Evolutionary conservation across 2,329 filamentous ascomycete species (phyloP).

Genomic region (Alternaria gansuensis): DNA sequence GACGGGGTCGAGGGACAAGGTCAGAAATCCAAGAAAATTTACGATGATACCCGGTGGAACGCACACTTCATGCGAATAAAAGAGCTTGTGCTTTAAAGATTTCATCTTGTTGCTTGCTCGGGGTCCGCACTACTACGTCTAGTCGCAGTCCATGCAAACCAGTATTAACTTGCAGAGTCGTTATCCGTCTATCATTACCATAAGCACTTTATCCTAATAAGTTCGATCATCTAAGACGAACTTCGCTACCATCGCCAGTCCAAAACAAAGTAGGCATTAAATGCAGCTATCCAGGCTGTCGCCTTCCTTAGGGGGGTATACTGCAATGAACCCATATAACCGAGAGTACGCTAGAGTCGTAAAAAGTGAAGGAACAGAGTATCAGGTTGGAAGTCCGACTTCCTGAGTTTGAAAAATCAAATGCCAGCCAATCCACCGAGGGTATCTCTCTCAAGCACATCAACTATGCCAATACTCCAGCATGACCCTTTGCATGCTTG

Average conservation of each 20-base stretch:
- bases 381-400: slow-evolving; percentile 9
- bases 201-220: background rate
- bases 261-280: slow-evolving; percentile 18
- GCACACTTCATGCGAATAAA: slow-evolving; percentile 5
- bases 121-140: background rate
- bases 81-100: slow-evolving; percentile 3
- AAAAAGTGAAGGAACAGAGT: slow-evolving; percentile 24
- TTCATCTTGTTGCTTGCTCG: background rate
- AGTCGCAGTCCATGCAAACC: background rate
- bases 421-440: background rate
- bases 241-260: slow-evolving; percentile 11
- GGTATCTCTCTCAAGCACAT: background rate
- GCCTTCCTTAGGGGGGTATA: slow-evolving; percentile 42
- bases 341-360: slow-evolving; percentile 23
- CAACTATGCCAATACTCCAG: slow-evolving; percentile 41
- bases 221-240: background rate
- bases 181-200: slow-evolving; percentile 3
- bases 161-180: background rate
- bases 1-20: slow-evolving; percentile 45
- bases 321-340: slow-evolving; percentile 29
- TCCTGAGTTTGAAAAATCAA: background rate
- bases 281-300: slow-evolving; percentile 40
- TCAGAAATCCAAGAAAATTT: slow-evolving; percentile 16
- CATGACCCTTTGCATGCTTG: slow-evolving; percentile 35
- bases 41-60: slow-evolving; percentile 16